Evolutionary conservation across 2,329 filamentous ascomycete genomes (phyloP), one percentile per base, ranked within the genome.

Genomic region (Pseudocercospora fuligena): DNA sequence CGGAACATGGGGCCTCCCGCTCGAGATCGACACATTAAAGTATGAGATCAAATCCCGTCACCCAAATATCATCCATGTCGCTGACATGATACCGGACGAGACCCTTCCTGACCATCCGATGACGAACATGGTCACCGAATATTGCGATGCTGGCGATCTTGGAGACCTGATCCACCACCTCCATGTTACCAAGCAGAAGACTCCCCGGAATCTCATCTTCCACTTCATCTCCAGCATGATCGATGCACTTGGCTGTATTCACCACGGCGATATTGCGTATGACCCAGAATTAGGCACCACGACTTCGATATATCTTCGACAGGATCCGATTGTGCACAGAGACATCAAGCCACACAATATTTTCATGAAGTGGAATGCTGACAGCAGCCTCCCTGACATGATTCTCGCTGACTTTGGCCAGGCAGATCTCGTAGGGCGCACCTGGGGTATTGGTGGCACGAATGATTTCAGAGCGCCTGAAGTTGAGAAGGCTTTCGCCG

Each of bases 331-430:
- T 21, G 36, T 76, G 11, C 73, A 76, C 47, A 56, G 67, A 14
- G 74, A 75, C 62, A 64, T 75, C 40, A 75, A 75, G 49, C 63
- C 64, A 0, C 60, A 60, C 0, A 75, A 76, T 60, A 54, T 72
- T 61, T 74, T 74, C 63, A 54, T 75, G 7, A 60, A 63, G n/a
- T 70, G 70, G 68, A 12, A 23, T 7, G 49, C 46, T 1, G 19
- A 21, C 12, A 46, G 49, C 16, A 23, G n/a, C 11, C 31, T 75
- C 1, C 74, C 74, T 0, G 60, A 69, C n/a, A 33, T 74, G 16
- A 61, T 73, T 14, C 68, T 76, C 5, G 72, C 65, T 9, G 73
- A 76, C 60, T 73, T 74, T 25, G 74, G 72, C 16, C 54, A 68
- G 25, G 40, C 67, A 0, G 40, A 60, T 1, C 40, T 66, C n/a